Percentiles rank a stretch among this genome's conserved stretches.
These are phyloP conservation scores for Platismatia glauca DNA, from an alignment of 495 filamentous ascomycete genomes.

Conservation along the genomic window DNA sequence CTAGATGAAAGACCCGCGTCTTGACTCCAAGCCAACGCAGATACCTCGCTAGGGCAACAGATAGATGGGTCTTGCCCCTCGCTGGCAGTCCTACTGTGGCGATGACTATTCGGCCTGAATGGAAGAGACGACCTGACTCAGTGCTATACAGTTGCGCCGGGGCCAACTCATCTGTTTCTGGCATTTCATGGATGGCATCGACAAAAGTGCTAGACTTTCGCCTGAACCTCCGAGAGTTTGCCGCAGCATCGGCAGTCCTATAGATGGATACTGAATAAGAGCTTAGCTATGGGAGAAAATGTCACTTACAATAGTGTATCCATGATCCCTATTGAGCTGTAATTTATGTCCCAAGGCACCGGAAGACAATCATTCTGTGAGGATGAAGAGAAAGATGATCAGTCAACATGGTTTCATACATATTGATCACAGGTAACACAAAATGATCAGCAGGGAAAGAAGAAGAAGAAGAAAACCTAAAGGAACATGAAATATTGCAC, in stretches of 20 bases:
- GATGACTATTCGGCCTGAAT: conserved; percentile 93
- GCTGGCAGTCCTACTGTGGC: conserved; percentile 94
- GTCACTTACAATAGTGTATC: conserved; percentile 68
- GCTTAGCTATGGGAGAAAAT: neutral
- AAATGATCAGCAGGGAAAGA: too few species aligned
- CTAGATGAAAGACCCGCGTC: conserved; percentile 92
- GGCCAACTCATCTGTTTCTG: conserved; percentile 74
- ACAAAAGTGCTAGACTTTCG: conserved; percentile 91
- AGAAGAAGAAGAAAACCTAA: neutral
- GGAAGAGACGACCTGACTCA: conserved; percentile 91
- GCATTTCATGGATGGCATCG: conserved; percentile 93
- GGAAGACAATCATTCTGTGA: too few species aligned
- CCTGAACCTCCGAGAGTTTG: conserved; percentile 72
- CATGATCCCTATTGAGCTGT: conserved; percentile 39
- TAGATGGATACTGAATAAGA: conserved; percentile 4
- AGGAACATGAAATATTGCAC: neutral
- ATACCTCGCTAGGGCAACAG: conserved; percentile 89
- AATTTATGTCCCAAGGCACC: too few species aligned
- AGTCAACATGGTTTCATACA: neutral
- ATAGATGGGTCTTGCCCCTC: conserved; percentile 95
- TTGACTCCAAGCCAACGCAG: conserved; percentile 97
- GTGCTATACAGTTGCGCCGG: conserved; percentile 97
- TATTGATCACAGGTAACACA: neutral
- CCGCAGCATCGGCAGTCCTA: conserved; percentile 78
- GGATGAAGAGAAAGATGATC: too few species aligned